Base-by-base conservation (phyloP, 148 eudicot species). In the Fagopyrum homotropicum region DNA sequence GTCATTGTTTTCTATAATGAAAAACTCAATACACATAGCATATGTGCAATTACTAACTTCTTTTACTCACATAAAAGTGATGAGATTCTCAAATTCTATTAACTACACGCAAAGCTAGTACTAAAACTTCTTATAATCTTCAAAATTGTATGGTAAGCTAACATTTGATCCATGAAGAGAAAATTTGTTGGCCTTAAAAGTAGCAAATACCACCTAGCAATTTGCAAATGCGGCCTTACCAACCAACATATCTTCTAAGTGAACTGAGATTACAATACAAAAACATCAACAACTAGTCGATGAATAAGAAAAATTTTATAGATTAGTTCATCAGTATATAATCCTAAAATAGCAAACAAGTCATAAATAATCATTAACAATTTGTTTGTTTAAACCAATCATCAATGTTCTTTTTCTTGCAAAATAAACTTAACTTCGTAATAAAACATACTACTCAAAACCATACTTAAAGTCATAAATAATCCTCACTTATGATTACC, bases 171-270 rank as follows among this genome's bases (percentile, higher is more conserved):
- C 76, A 50, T 91, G 92, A 74, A 88, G 78, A 30, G 93, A 88
- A 74, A 95, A 83, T 85, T 95, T 79, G 97, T 78, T 90, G 96
- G 73, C 99, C 99, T 81, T 90, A 95, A 73, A 88, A 95, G 87
- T 95, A 95, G 72, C 99, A 97, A 81, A 95, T 92, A 47, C 99
- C 97, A 74, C 99, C 99, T 69, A 95, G 77, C 90, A 72, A 85
- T 89, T 95, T 48, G 87, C 91, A 79, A 95, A 66, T 74, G 97
- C 91, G 75, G 92, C 92, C 82, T 92, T 88, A 77, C 93, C 91
- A 76, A 88, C 89, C 57, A 83, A 75, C 47, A 78, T 40, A 15
- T 94, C 80, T 70, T 87, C 89, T 29, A 88, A 63, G 75, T 84
- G 86, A 77, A 88, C 97, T 94, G 70, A n/a, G 17, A 61, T 61